phyloP scores from a whole-genome alignment of 441 rosid genomes.

The Euphorbia neoarborescens region DNA sequence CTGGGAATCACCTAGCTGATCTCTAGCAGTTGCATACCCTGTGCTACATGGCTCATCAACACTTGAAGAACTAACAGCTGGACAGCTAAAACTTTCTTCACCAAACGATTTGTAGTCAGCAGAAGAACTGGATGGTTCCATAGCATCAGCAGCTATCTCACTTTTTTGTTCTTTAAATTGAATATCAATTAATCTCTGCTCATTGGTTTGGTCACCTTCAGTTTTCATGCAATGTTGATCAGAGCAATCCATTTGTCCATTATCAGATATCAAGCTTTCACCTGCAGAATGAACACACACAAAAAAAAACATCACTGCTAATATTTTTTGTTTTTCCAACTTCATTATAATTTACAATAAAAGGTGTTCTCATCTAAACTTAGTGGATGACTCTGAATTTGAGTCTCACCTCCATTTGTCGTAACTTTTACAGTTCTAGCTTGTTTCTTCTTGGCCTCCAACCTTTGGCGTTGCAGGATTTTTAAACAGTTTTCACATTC shows the following conservation, averaged over 20 bases:
- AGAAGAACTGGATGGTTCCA: conserved; percentile 26
- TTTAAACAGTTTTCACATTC: conserved; percentile 76
- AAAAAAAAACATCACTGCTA: conserved; percentile 8
- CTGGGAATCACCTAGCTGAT: conserved; percentile 26
- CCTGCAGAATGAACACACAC: conserved; percentile 9
- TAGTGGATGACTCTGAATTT: conserved; percentile 12
- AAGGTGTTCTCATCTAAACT: conserved; percentile 20
- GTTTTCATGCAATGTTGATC: conserved; percentile 22
- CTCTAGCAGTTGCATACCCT: conserved; percentile 21
- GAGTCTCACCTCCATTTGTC: conserved; percentile 28
- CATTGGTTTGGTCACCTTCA: conserved; percentile 24
- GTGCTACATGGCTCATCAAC: conserved; percentile 27
- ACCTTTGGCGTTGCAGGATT: conserved; percentile 31
- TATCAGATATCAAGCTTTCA: conserved; percentile 25
- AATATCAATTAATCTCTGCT: conserved; percentile 19
- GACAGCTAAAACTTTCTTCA: conserved; percentile 32
- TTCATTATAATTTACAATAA: conserved; percentile 20
- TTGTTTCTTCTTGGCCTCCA: conserved; percentile 36
- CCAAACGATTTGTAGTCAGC: conserved; percentile 20
- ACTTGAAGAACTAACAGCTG: conserved; percentile 25
- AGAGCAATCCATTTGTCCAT: conserved; percentile 19
- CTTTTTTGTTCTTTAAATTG: conserved; percentile 18
- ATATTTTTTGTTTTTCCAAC: conserved; percentile 25
- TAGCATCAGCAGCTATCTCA: conserved; percentile 19
- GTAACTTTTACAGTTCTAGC: conserved; percentile 22